Evolutionary conservation across 2,329 filamentous ascomycete species (phyloP).

Genomic region (Passalora sequoiae): DNA sequence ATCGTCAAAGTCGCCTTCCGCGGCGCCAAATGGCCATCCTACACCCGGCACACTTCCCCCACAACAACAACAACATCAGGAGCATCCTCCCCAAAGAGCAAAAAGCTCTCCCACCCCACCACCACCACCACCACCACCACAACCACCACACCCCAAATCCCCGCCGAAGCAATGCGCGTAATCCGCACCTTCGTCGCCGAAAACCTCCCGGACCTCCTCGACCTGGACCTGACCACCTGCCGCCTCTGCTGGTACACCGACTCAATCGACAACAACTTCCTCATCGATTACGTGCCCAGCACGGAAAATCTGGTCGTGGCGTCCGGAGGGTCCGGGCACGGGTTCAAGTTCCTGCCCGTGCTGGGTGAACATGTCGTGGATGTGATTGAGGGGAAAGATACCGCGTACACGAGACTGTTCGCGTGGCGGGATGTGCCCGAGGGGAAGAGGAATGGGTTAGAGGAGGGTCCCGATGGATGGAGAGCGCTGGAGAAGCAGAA

Average conservation of each 20-base stretch:
- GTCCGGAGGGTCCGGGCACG: slow-evolving; percentile 31
- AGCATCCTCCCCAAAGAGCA: slow-evolving; percentile 17
- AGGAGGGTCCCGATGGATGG: slow-evolving; percentile 28
- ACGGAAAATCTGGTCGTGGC: slow-evolving; percentile 26
- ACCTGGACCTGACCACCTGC: slow-evolving; percentile 38
- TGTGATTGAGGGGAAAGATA: slow-evolving; percentile 19
- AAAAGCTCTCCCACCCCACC: background rate
- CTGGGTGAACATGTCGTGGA: slow-evolving; percentile 29
- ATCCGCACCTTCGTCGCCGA: slow-evolving; percentile 31
- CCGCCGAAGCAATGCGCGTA: slow-evolving; percentile 24
- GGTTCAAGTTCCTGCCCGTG: slow-evolving; percentile 33
- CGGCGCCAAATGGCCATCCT: slow-evolving; percentile 28
- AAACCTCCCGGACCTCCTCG: slow-evolving; percentile 39
- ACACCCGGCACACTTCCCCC: slow-evolving; percentile 7
- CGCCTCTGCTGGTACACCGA: slow-evolving; percentile 53
- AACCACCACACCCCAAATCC: slow-evolving; percentile 19
- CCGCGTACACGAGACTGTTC: slow-evolving; percentile 26
- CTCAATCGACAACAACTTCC: slow-evolving; percentile 31
- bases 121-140: slow-evolving; percentile 21
- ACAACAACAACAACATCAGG: slow-evolving; percentile 17
- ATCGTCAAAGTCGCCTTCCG: slow-evolving; percentile 26
- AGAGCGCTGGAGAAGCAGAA: slow-evolving; percentile 27
- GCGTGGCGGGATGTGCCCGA: slow-evolving; percentile 21
- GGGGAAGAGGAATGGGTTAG: slow-evolving; percentile 26
- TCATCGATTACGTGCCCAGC: slow-evolving; percentile 27